Evolutionary conservation across 306 rosid genomes (phyloP), one percentile per base, ranked within the genome.

Genomic region (Castanea crenata): DNA sequence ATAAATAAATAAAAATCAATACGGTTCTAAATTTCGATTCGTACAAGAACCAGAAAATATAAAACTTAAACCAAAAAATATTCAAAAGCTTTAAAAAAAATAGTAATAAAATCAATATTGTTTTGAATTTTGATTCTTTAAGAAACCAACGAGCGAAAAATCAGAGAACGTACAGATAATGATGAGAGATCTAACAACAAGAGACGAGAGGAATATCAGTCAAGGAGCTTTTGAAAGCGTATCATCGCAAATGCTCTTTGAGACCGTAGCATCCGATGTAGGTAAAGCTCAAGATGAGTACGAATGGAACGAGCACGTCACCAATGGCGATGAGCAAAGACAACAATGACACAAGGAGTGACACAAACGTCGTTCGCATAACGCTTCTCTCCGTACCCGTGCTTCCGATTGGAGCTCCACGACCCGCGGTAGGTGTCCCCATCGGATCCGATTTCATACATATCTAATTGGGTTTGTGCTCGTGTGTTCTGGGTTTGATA

Each of bases 161-260:
- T 25, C 27, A 25, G 27, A 5, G 38, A 76, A 23, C 89, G 55
- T 88, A 93, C 94, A 91, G 74, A 81, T 86, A 83, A 94, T 88
- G 81, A 92, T 74, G 84, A 94, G 69, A 68, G 97, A 94, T 89
- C 98, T 89, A 79, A 90, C 77, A 86, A 92, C 78, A 8, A 8
- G 97, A 94, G 83, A 94, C 96, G 23, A 92, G 83, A 83, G 97
- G 98, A 84, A 94, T 89, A 79, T 94, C 98, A 21, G 54, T 88
- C 85, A 92, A 90, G 35, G 98, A 89, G 87, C 94, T 92, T 84
- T 88, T 92, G 91, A 94, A 94, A 82, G 93, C 87, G 80, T 94
- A 94, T 74, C 96, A 92, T 65, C 14, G 89, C 87, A 89, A 80
- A 88, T 89, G 96, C 78, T 86, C 87, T 41, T 78, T 88, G 81